phyloP scores from a whole-genome alignment of 306 rosid species.

The Abrus pulchellus region DNA sequence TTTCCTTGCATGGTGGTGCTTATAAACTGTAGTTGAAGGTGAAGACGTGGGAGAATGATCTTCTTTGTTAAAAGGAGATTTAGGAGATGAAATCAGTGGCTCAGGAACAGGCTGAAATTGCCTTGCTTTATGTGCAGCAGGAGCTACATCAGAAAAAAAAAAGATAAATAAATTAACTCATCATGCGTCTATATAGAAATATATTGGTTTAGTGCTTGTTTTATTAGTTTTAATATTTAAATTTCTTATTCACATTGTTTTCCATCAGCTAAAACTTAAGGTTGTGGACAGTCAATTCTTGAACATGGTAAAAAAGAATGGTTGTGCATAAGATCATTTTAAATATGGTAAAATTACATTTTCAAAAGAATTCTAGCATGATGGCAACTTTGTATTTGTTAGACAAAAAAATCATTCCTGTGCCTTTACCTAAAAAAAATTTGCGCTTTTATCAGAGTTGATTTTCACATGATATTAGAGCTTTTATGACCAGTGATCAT shows the following conservation, averaged over 20 bases:
- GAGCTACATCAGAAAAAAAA: constrained; percentile 59
- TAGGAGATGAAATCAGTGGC: constrained; percentile 58
- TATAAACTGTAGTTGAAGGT: constrained; percentile 59
- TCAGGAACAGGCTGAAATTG: constrained; percentile 57
- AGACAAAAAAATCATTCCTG: not conserved
- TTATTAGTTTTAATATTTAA: constrained; percentile 25
- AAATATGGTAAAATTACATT: constrained; percentile 10
- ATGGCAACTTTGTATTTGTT: constrained; percentile 14
- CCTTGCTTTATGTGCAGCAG: constrained; percentile 56
- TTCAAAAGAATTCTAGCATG: constrained; percentile 12
- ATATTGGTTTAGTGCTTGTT: not conserved
- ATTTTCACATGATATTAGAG: not conserved
- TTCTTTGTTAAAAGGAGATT: constrained; percentile 56
- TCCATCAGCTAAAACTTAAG: not conserved
- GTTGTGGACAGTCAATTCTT: constrained; percentile 14
- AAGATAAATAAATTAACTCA: constrained; percentile 11
- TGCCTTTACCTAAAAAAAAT: not conserved
- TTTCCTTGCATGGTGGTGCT: constrained; percentile 62
- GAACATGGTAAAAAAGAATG: constrained; percentile 24
- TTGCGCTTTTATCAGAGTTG: not conserved
- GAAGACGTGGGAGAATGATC: constrained; percentile 64
- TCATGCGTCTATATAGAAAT: not conserved
- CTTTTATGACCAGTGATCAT: not conserved
- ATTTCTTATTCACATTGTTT: constrained; percentile 10
- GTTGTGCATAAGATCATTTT: constrained; percentile 6